Conservation (phyloP, 345 rosid species). For the Reutealis trisperma region DNA sequence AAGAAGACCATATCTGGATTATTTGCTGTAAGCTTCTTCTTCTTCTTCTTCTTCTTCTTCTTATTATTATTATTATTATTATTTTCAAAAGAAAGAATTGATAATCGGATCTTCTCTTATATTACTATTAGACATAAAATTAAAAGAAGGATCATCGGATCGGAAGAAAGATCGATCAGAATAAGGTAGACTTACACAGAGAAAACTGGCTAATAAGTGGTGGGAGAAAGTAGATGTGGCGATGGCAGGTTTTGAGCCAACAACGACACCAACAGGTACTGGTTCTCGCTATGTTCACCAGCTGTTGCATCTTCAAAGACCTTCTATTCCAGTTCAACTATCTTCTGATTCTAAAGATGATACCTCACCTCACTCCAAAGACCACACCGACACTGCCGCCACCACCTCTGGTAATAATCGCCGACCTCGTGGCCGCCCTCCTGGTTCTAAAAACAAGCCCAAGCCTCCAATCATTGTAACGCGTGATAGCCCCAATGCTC, state of each 20-base stretch:
- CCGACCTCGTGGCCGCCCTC: constrained; percentile 81
- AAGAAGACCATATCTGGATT: too few species aligned
- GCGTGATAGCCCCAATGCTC: constrained; percentile 74
- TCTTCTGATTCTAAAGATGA: constrained; percentile 44
- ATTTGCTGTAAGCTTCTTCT: too few species aligned
- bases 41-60: too few species aligned
- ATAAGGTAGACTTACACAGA: background rate
- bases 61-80: too few species aligned
- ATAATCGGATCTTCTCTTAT: too few species aligned
- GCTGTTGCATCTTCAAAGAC: constrained; percentile 47
- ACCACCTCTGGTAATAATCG: constrained; percentile 28
- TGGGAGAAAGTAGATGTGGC: constrained; percentile 46
- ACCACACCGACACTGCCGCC: constrained; percentile 14
- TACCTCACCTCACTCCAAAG: constrained; percentile 17
- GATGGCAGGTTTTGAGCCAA: constrained; percentile 51
- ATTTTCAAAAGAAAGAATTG: too few species aligned
- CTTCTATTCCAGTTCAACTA: constrained; percentile 27
- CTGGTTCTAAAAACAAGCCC: constrained; percentile 77
- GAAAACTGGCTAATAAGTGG: constrained; percentile 50
- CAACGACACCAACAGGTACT: constrained; percentile 19
- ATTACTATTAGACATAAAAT: background rate
- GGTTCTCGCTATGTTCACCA: constrained; percentile 45
- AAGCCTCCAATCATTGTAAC: constrained; percentile 75
- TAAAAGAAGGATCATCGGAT: background rate
- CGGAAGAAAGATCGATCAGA: background rate